Evolutionary conservation across 345 rosid genomes (phyloP), one percentile per base, ranked within the genome.

Genomic region (Ceriops tagal): DNA sequence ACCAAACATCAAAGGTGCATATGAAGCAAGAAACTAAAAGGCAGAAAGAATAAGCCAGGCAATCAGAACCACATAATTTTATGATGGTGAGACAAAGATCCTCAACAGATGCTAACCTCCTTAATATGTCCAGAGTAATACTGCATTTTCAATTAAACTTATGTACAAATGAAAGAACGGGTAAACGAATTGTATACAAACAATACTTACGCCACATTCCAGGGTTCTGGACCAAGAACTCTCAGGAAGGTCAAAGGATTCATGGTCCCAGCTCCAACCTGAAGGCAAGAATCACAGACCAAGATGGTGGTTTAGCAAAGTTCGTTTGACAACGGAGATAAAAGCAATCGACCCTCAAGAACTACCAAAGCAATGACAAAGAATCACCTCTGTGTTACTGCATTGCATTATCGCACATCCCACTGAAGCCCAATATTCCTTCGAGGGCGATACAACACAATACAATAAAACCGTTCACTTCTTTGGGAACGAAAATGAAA

Each of bases 261-360:
- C 97, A 93, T 93, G 31, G 98, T 93, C 53, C 98, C 98, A 2
- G 98, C 98, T 78, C 98, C 98, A 58, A 91, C 98, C 97, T 89
- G 52, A 63, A 63, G 43, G 55, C 78, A 72, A 30, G 46, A 22
- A 49, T 34, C 8, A 61, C 47, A 19, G 3, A 31, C 53, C 15
- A n/a, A 18, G 8, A 4, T 3, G n/a, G 22, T 5, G 35, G 34
- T 18, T 10, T 10, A 58, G 39, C 39, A 10, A 51, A 15, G 4
- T 35, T 21, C 19, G 49, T 43, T 11, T 43, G 18, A 22, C 28
- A 16, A 62, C 19, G 5, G 4, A 34, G 58, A 24, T 22, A 16
- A 22, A 20, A 2, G 27, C 46, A 8, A 20, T 27, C 19, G 6
- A 28, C 6, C 43, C n/a, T 26, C 21, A 30, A 26, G 24, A 13